These are phyloP conservation scores for Cephaloascus fragrans DNA, from an alignment of 805 yeast genomes.

Conservation along the genomic window DNA sequence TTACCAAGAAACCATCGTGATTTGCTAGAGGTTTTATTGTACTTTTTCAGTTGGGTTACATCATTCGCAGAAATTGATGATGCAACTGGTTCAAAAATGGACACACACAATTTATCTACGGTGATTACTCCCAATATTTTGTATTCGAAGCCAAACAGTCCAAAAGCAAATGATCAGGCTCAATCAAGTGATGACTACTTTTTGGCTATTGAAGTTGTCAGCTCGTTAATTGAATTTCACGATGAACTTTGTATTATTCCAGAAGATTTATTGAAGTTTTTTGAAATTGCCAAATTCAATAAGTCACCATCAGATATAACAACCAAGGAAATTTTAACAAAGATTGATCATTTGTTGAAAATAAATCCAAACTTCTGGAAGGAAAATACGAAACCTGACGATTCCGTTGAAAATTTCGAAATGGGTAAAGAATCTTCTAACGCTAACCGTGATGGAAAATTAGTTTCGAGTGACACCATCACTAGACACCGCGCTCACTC, in stretches of 20 bases:
- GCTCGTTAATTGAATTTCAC: slow-evolving; percentile 70
- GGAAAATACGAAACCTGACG: slow-evolving; percentile 1
- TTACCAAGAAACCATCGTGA: slow-evolving; percentile 79
- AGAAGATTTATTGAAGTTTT: slow-evolving; percentile 41
- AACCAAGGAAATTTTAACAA: slow-evolving; percentile 26
- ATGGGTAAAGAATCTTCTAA: slow-evolving; percentile 8
- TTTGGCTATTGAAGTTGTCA: slow-evolving; percentile 84
- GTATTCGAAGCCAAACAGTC: slow-evolving; percentile 38
- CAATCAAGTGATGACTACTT: slow-evolving; percentile 63
- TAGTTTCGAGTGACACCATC: slow-evolving; percentile 12
- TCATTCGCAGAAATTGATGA: slow-evolving; percentile 91
- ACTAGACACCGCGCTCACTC: slow-evolving; percentile 13
- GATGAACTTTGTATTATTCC: slow-evolving; percentile 78
- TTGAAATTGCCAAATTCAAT: slow-evolving; percentile 34
- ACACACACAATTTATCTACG: slow-evolving; percentile 87
- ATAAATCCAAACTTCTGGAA: slow-evolving; percentile 21
- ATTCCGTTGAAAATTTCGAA: slow-evolving; percentile 1
- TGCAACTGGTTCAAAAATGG: slow-evolving; percentile 86
- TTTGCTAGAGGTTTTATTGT: slow-evolving; percentile 73
- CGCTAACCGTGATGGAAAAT: slow-evolving; percentile 18
- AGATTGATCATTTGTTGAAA: slow-evolving; percentile 19
- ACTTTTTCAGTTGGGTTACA: slow-evolving; percentile 90
- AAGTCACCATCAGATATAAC: slow-evolving; percentile 9
- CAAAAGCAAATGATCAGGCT: slow-evolving; percentile 2
- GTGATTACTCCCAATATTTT: slow-evolving; percentile 91